Percentiles rank a stretch among this genome's conserved stretches.
phyloP scores from a whole-genome alignment of 257 asterid genomes.

The Paulownia fortunei region DNA sequence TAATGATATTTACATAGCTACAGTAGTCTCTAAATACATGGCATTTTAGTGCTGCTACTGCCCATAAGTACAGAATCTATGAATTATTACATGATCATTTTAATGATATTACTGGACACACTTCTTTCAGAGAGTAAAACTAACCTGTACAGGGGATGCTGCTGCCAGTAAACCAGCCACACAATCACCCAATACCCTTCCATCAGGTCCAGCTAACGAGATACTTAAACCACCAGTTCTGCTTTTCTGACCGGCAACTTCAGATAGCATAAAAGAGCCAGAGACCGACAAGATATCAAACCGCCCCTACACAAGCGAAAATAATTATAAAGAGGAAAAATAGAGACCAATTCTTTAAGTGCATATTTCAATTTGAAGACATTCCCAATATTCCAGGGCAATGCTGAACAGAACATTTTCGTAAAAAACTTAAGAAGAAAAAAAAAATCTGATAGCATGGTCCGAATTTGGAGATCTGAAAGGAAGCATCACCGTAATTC shows the following conservation, averaged over 20 bases:
- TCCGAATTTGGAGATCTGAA: not conserved
- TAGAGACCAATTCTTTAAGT: not conserved
- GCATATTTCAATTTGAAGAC: conserved; percentile 2
- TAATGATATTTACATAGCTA: not conserved
- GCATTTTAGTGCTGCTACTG: not conserved
- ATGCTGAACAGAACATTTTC: not conserved
- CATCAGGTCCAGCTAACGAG: conserved; percentile 64
- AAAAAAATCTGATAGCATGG: not conserved
- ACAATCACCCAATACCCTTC: conserved; percentile 64
- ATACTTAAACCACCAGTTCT: conserved; percentile 64
- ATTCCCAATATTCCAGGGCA: not conserved
- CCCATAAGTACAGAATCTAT: not conserved
- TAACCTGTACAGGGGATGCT: conserved; percentile 69
- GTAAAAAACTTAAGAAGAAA: not conserved
- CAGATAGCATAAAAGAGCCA: conserved; percentile 64
- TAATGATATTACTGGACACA: not conserved
- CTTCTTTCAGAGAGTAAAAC: conserved; percentile 24
- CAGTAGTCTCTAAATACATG: not conserved
- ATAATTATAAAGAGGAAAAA: not conserved
- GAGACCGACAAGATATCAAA: conserved; percentile 67
- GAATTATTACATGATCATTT: not conserved
- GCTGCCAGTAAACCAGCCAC: conserved; percentile 68
- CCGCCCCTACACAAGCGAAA: conserved; percentile 48
- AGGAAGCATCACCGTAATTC: not conserved
- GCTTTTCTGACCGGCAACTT: conserved; percentile 60